phyloP scores from a whole-genome alignment of 1,284 basidiomycete genomes.

The Meira nashicola region DNA sequence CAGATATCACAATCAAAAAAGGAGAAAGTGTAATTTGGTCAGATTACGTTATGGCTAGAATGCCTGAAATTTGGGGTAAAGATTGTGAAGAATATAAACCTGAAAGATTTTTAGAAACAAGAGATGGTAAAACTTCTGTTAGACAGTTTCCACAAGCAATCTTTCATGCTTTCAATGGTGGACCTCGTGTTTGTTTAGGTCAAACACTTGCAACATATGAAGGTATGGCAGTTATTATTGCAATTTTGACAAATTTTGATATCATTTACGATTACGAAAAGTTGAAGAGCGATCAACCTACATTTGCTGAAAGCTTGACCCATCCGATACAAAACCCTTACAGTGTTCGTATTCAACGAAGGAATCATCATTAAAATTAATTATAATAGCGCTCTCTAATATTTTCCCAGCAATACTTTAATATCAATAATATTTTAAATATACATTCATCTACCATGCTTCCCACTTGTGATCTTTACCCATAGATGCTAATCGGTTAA shows the following conservation, averaged over 20 bases:
- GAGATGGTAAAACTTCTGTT: conserved; percentile 16
- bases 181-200: conserved; percentile 42
- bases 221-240: conserved; percentile 18
- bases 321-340: conserved; percentile 2
- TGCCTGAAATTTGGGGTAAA: conserved; percentile 36
- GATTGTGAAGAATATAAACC: conserved; percentile 36
- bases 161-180: conserved; percentile 36
- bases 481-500: conserved; percentile 37
- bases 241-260: conserved; percentile 19
- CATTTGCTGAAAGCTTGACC: conserved; percentile 1
- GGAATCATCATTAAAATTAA: too few species aligned
- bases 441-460: background rate
- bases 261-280: conserved; percentile 6
- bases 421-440: too few species aligned
- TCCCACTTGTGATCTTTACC: conserved; percentile 7
- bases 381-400: too few species aligned
- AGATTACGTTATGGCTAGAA: conserved; percentile 40
- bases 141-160: conserved; percentile 34
- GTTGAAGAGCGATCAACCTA: background rate
- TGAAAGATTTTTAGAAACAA: conserved; percentile 30
- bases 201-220: conserved; percentile 39
- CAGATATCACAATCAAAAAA: background rate
- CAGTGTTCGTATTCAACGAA: conserved; percentile 15
- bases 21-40: conserved; percentile 22
- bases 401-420: too few species aligned